phyloP scores from a whole-genome alignment of 257 asterid genomes.

The Primulina tabacum region DNA sequence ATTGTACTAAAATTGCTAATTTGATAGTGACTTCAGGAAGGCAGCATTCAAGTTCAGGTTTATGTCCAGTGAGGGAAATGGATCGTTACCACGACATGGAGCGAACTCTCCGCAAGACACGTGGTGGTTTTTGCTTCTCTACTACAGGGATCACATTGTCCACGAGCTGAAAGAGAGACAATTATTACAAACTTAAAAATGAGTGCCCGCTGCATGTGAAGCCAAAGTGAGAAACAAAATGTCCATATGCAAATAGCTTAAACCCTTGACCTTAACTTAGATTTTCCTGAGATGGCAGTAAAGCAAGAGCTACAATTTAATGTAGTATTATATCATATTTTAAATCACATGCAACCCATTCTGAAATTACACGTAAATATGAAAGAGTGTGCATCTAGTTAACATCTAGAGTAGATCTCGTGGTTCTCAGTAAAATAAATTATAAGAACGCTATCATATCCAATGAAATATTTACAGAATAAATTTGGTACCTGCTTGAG shows the following conservation, averaged over 20 bases:
- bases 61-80: conserved; percentile 3
- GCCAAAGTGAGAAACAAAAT: background rate
- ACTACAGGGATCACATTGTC: conserved; percentile 76
- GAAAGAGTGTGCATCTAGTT: background rate
- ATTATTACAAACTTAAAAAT: background rate
- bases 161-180: conserved; percentile 51
- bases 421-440: background rate
- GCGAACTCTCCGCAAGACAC: conserved; percentile 44
- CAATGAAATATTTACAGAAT: conserved; percentile 1
- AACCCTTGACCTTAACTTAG: background rate
- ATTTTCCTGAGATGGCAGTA: background rate
- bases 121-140: conserved; percentile 62
- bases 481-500: conserved; percentile 56
- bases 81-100: conserved; percentile 50
- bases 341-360: background rate
- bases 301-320: background rate
- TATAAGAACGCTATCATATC: background rate
- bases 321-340: background rate
- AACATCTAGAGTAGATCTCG: background rate
- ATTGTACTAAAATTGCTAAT: background rate
- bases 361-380: background rate
- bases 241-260: background rate
- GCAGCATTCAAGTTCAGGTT: conserved; percentile 25
- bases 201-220: background rate
- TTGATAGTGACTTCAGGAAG: conserved; percentile 13